These are phyloP conservation scores for Cardamine resedifolia DNA, from an alignment of 345 rosid species.

Conservation along the genomic window DNA sequence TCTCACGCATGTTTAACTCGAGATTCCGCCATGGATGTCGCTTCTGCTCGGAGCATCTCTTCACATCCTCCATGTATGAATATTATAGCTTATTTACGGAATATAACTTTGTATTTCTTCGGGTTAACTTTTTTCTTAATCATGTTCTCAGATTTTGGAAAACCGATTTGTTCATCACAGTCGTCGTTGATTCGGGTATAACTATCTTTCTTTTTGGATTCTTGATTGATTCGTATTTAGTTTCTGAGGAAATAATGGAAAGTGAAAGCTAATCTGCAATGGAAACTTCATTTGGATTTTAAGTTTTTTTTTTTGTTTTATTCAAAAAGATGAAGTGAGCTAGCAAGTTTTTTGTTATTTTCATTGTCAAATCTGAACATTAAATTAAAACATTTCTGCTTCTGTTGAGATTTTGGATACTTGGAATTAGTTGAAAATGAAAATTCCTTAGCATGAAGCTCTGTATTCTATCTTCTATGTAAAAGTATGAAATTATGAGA, in stretches of 20 bases:
- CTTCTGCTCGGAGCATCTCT: slow-evolving; percentile 38
- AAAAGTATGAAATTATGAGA: neutral
- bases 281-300: slow-evolving; percentile 1
- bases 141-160: slow-evolving; percentile 40
- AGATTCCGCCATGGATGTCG: slow-evolving; percentile 53
- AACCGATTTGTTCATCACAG: slow-evolving; percentile 31
- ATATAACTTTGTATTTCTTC: neutral
- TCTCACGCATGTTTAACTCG: slow-evolving; percentile 31
- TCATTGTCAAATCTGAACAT: neutral
- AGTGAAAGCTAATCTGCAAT: neutral
- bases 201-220: neutral
- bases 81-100: neutral
- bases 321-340: neutral
- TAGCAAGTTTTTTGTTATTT: neutral
- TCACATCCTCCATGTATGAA: slow-evolving; percentile 40
- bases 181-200: slow-evolving; percentile 49
- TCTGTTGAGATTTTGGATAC: neutral
- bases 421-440: neutral
- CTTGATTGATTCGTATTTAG: neutral
- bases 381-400: neutral
- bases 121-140: neutral
- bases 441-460: neutral
- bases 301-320: neutral
- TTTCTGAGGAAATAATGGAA: slow-evolving; percentile 21
- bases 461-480: neutral